Evolutionary conservation across 2,329 filamentous ascomycete species (phyloP).

Genomic region (Trichoderma citrinoviride): DNA sequence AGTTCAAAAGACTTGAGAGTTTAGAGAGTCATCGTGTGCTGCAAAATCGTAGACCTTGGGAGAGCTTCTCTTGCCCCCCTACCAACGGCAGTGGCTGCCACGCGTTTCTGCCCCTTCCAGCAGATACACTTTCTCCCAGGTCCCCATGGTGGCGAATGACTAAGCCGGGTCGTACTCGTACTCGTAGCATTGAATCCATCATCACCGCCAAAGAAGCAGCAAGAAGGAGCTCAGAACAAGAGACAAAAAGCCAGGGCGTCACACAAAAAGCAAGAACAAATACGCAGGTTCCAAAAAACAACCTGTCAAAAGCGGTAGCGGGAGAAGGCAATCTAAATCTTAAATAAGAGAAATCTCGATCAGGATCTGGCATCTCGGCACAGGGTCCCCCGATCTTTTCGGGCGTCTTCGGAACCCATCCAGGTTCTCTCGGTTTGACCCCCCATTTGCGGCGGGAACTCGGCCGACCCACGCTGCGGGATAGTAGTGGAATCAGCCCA

Average conservation of each 20-base stretch:
- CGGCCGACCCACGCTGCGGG: neutral
- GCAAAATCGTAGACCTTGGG: too few species aligned
- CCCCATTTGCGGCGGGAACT: neutral
- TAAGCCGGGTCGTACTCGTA: neutral
- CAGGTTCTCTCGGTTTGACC: neutral
- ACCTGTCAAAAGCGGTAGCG: neutral
- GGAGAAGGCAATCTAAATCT: constrained; percentile 7
- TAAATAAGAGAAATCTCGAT: constrained; percentile 12
- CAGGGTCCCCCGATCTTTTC: neutral
- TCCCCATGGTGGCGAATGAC: too few species aligned
- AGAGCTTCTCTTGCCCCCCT: too few species aligned
- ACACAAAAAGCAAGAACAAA: neutral
- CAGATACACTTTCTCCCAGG: too few species aligned
- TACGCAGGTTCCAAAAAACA: neutral
- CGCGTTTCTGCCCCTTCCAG: too few species aligned
- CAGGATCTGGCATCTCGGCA: neutral
- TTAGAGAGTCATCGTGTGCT: too few species aligned
- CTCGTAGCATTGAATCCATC: too few species aligned
- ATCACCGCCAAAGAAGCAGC: too few species aligned
- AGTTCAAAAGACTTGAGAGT: too few species aligned
- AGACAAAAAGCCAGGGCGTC: neutral
- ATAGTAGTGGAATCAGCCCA: neutral
- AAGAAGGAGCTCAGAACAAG: neutral
- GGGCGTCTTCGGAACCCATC: constrained; percentile 17
- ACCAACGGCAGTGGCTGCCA: too few species aligned